Conservation (phyloP, 768 basidiomycete species). For the Clavaria fumosa region DNA sequence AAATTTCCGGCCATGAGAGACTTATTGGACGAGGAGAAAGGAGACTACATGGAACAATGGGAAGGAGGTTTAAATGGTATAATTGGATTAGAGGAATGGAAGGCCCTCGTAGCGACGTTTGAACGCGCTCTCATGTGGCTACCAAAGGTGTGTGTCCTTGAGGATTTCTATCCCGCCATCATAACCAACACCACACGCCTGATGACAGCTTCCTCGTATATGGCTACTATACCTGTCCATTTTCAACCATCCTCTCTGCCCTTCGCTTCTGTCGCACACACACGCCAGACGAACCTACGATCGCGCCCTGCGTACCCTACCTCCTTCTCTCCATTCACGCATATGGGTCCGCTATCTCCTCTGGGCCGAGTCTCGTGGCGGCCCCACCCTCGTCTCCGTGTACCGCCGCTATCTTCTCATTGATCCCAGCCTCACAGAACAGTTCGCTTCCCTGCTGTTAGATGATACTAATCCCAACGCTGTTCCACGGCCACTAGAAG, state of each 20-base stretch:
- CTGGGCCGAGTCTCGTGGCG: constrained; percentile 79
- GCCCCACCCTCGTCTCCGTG: constrained; percentile 58
- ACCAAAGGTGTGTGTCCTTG: constrained; percentile 50
- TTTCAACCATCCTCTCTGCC: constrained; percentile 81
- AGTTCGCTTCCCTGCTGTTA: constrained; percentile 59
- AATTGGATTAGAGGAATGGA: constrained; percentile 97
- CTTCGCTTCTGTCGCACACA: constrained; percentile 66
- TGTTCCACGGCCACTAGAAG: constrained; percentile 70
- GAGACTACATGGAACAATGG: constrained; percentile 75
- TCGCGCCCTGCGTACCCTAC: constrained; percentile 82
- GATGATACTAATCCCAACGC: constrained; percentile 29
- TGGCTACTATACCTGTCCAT: constrained; percentile 91
- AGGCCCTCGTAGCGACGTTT: constrained; percentile 67
- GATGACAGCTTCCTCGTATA: constrained; percentile 65
- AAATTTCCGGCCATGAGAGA: constrained; percentile 88
- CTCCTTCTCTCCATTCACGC: constrained; percentile 81
- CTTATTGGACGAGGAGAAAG: constrained; percentile 71
- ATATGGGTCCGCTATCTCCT: constrained; percentile 88
- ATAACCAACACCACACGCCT: background rate
- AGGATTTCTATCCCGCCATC: background rate
- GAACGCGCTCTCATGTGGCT: constrained; percentile 93
- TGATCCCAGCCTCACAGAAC: constrained; percentile 69
- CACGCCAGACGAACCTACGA: constrained; percentile 93
- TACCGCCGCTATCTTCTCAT: constrained; percentile 83
- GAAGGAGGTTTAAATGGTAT: constrained; percentile 72